Conservation (phyloP, 2,329 filamentous ascomycete genomes). For the Ophiosphaerella narmari region DNA sequence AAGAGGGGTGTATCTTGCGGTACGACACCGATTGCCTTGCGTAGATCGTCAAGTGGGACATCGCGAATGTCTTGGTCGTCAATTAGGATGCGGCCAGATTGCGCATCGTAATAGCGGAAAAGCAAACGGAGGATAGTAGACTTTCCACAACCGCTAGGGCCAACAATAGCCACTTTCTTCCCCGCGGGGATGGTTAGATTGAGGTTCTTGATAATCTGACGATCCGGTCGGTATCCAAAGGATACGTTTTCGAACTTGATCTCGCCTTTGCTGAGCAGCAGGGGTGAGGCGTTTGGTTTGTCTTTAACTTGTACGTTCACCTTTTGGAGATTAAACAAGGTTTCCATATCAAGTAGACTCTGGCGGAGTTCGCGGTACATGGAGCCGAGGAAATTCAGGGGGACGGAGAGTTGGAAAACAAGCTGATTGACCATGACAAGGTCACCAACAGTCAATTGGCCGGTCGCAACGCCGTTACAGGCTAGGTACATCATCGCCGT, state of each 20-base stretch:
- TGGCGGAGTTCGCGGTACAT: slow-evolving; percentile 96
- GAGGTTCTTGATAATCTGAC: slow-evolving; percentile 84
- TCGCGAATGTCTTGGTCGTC: slow-evolving; percentile 91
- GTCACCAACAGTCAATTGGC: slow-evolving; percentile 86
- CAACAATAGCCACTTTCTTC: slow-evolving; percentile 94
- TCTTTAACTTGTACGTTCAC: slow-evolving; percentile 90
- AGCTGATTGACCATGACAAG: slow-evolving; percentile 99
- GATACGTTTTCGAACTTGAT: slow-evolving; percentile 94
- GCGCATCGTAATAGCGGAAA: slow-evolving; percentile 92
- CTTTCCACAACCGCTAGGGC: slow-evolving; percentile 94
- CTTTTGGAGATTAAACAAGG: slow-evolving; percentile 94
- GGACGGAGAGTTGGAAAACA: slow-evolving; percentile 95
- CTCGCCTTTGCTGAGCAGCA: slow-evolving; percentile 79
- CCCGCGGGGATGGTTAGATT: slow-evolving; percentile 90
- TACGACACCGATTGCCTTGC: slow-evolving; percentile 88
- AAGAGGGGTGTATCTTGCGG: slow-evolving; percentile 97
- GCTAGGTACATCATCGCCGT: slow-evolving; percentile 99
- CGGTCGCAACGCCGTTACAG: slow-evolving; percentile 82
- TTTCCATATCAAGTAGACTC: slow-evolving; percentile 97
- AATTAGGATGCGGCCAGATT: slow-evolving; percentile 82
- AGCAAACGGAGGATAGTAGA: slow-evolving; percentile 88
- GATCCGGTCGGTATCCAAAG: slow-evolving; percentile 87
- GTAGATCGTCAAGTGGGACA: slow-evolving; percentile 79
- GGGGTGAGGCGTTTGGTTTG: slow-evolving; percentile 70
- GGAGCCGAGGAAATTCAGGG: slow-evolving; percentile 96